Base-by-base conservation (phyloP, 2,329 filamentous ascomycete genomes). In the Aspergillus candidus region DNA sequence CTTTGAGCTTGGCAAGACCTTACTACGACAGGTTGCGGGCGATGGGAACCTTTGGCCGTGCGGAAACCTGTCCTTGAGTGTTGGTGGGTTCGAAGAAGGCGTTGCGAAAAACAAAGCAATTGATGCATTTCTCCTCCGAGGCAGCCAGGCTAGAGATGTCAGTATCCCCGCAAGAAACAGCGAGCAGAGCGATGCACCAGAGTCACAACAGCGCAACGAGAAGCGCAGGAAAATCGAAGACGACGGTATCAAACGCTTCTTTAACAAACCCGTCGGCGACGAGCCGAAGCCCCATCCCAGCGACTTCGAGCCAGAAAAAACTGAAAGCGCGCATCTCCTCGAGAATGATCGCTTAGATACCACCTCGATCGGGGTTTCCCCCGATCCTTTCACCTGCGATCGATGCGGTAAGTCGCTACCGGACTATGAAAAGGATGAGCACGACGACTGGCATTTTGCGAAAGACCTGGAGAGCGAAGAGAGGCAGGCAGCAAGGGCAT, bases 361-460 rank as follows among this genome's bases (percentile, higher is more conserved):
- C 4, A 32, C 41, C 6, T 2, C 34, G 15, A 12, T 22, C 38
- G 38, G 40, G 13, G 3, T 40, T 7, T 6, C 17, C 27, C 13
- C 32, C 2, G 41, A 37, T 13, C 36, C 41, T 4, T 77, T 72
- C 51, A 69, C 71, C 44, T 94, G 88, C 64, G 61, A 72, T 39
- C 79, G 80, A 50, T 95, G 89, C 65, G 74, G 77, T 47, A 74
- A 77, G 56, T 61, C 63, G n/a, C 71, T 93, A 30, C 72, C 75
- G 11, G 71, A 74, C 32, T 60, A 71, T 18, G 78, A 83, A 44
- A 76, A 77, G 54, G 77, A 82, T 52, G 90, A 86, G 67, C 93
- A 98, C 64, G 75, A 84, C 42, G 93, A 98, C 65, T 97, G 90
- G 84, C 93, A 98, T 68, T 84, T 95, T 68, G 93, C 93, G 36